Percentiles rank a stretch among this genome's conserved stretches.
Conservation (phyloP, 805 yeast species). For the Candida gorgasii region DNA sequence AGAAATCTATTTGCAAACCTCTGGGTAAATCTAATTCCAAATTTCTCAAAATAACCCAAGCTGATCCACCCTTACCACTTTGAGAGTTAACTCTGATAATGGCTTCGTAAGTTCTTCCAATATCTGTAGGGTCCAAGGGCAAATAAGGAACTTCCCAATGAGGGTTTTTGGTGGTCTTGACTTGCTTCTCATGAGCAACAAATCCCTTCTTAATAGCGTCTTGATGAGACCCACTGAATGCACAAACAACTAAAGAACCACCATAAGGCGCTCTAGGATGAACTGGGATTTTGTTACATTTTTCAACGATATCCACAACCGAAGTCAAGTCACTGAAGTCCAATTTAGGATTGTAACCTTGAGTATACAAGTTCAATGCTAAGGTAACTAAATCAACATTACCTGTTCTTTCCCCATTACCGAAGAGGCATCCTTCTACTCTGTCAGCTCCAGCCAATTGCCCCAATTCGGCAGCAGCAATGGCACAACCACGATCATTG, state of each 20-base stretch:
- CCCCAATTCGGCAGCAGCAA: constrained; percentile 85
- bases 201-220: constrained; percentile 88
- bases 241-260: constrained; percentile 80
- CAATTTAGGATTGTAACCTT: constrained; percentile 69
- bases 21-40: constrained; percentile 82
- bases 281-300: constrained; percentile 78
- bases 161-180: constrained; percentile 32
- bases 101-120: constrained; percentile 91
- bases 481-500: constrained; percentile 85
- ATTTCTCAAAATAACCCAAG: constrained; percentile 78
- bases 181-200: constrained; percentile 44
- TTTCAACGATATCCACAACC: constrained; percentile 71
- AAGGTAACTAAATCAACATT: constrained; percentile 80
- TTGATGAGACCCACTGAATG: constrained; percentile 84
- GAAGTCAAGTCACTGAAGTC: constrained; percentile 70
- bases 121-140: constrained; percentile 82
- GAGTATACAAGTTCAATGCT: constrained; percentile 76
- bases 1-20: constrained; percentile 74
- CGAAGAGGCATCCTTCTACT: constrained; percentile 82
- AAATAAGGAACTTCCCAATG: constrained; percentile 79
- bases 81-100: constrained; percentile 86
- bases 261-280: constrained; percentile 82
- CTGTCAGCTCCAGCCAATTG: constrained; percentile 86
- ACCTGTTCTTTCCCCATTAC: constrained; percentile 88
- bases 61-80: constrained; percentile 87